Base-by-base conservation (phyloP, 2,329 filamentous ascomycete genomes). In the Coccinonectria pachysandricola region DNA sequence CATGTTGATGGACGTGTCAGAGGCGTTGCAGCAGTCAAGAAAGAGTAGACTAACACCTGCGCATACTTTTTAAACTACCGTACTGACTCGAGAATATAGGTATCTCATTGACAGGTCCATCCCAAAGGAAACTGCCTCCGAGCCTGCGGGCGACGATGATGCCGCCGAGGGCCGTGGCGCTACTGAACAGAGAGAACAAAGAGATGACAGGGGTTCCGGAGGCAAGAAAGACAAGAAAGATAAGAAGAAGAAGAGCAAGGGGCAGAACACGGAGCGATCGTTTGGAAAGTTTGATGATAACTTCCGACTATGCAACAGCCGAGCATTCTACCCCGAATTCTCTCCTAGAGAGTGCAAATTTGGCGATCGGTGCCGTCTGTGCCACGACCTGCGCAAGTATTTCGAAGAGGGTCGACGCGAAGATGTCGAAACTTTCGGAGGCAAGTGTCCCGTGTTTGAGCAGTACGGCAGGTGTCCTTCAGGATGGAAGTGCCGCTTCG, bases 401-500 rank as follows among this genome's bases (percentile, higher is more conserved):
- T 61, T 98, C 24, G 71, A 70, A 16, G 75, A 91, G 30, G 81
- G 86, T 35, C 87, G 88, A 39, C 75, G 84, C 22, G 74, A 74
- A 34, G 84, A 96, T 47, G 64, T 95, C 19, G 68, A 69, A 5
- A 84, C 80, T 0, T 79, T 93, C 45, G 68, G 65, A 21, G 80
- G 83, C 6, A 65, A 79, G 35, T 98, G 91, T 48, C 88, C 87
- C 1, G 70, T 93, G 7, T 95, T 75, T 53, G 77, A 83, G 39
- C 63, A 65, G 10, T 72, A 79, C 37, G 87, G 87, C 8, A 73
- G 66, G 35, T 98, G 91, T 45, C 68, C 72, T 24, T 73, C 79
- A 9, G 91, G 91, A 5, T 98, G 88, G 87, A 93, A 88, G 52
- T 98, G 91, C 52, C 79, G 88, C 12, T 93, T 95, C 48, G 80